Conservation (phyloP, 768 basidiomycete genomes). For the Pleurotus ostreatus region DNA sequence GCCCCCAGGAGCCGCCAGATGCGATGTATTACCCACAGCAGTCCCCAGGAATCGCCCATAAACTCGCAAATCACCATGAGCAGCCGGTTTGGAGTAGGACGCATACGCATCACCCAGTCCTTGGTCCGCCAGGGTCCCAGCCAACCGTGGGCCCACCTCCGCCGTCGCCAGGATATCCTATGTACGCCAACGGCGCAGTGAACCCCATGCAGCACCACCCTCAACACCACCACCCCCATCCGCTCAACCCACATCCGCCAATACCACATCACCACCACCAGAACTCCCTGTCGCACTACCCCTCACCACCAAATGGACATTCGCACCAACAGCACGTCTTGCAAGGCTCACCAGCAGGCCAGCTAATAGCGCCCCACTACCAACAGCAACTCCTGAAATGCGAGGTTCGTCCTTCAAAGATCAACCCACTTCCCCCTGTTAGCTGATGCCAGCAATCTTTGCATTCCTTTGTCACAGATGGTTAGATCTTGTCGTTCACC, state of each 20-base stretch:
- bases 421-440: conserved; percentile 9
- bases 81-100: conserved; percentile 68
- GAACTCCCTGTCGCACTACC: conserved; percentile 73
- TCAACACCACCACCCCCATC: conserved; percentile 47
- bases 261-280: conserved; percentile 74
- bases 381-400: conserved; percentile 91
- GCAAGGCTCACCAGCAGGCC: conserved; percentile 57
- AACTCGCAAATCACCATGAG: conserved; percentile 72
- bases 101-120: conserved; percentile 54
- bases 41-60: conserved; percentile 77
- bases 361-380: conserved; percentile 82
- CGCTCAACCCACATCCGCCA: conserved; percentile 40
- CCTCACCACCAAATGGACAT: conserved; percentile 73
- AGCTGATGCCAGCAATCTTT: conserved; percentile 15
- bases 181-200: conserved; percentile 70
- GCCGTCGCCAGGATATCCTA: conserved; percentile 68
- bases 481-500: conserved; percentile 82
- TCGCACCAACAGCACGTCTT: conserved; percentile 54
- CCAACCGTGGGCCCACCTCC: conserved; percentile 60
- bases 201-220: conserved; percentile 62
- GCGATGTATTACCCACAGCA: conserved; percentile 85
- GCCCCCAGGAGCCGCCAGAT: conserved; percentile 23
- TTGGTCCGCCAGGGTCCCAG: conserved; percentile 47
- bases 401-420: conserved; percentile 57
- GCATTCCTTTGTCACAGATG: conserved; percentile 44